phyloP scores from a whole-genome alignment of 2,329 filamentous ascomycete genomes.

The Ascochyta lentis region DNA sequence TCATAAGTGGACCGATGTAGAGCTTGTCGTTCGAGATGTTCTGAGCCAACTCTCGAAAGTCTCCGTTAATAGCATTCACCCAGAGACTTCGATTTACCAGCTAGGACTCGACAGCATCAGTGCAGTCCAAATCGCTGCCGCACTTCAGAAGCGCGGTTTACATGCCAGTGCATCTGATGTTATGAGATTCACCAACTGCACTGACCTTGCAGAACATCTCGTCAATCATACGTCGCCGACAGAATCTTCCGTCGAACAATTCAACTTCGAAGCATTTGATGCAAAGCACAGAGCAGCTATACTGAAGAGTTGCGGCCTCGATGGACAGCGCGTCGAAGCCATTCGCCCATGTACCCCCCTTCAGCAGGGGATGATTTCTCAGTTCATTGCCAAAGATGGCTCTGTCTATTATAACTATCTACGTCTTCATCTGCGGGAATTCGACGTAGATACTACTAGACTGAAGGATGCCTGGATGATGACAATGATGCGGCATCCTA shows the following conservation, averaged over 20 bases:
- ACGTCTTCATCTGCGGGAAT: constrained; percentile 57
- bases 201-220: constrained; percentile 39
- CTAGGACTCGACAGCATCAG: constrained; percentile 94
- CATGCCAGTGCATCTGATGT: constrained; percentile 73
- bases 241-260: not conserved
- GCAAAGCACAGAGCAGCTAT: constrained; percentile 48
- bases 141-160: constrained; percentile 67
- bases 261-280: constrained; percentile 62
- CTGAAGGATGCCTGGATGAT: constrained; percentile 66
- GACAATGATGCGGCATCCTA: constrained; percentile 65
- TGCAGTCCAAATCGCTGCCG: constrained; percentile 75
- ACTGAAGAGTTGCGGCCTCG: constrained; percentile 39
- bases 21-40: constrained; percentile 61
- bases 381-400: constrained; percentile 72
- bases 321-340: constrained; percentile 56
- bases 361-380: constrained; percentile 79
- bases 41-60: constrained; percentile 66
- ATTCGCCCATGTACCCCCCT: constrained; percentile 80
- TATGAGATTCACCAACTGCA: constrained; percentile 60
- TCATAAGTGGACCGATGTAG: constrained; percentile 58
- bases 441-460: constrained; percentile 45
- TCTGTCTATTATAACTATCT: constrained; percentile 78
- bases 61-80: constrained; percentile 58
- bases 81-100: constrained; percentile 77
- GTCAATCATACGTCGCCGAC: constrained; percentile 2